Evolutionary conservation across 116 monocot species (phyloP), one percentile per base, ranked within the genome.

Genomic region (Papilionanthe hybrid): DNA sequence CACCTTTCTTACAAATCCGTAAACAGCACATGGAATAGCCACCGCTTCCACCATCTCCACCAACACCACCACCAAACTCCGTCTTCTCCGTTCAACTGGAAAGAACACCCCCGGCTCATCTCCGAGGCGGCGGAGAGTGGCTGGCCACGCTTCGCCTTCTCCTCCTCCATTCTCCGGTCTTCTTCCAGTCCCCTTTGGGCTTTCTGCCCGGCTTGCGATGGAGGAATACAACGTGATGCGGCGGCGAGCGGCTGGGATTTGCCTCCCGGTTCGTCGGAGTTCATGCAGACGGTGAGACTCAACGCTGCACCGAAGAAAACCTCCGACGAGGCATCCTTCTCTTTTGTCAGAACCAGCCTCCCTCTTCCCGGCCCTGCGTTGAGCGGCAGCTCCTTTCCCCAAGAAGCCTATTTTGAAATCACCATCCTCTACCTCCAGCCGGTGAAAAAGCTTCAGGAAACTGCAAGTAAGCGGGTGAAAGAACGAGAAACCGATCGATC

Each of bases 401-500:
- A 88, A 72, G 91, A 97, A 30, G 92, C 92, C 23, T 97, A 97
- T 76, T 94, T 94, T 41, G 97, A 97, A 79, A 87, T 97, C 78
- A 88, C 88, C 42, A 77, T 94, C 72, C 45, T 91, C 27, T 77
- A 86, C 77, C 73, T 93, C 23, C 85, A 88, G 25, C 77, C 81
- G 9, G 55, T 13, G 57, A 79, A 69, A 17, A 41, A 11, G 55
- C 78, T 58, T 18, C 76, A 30, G 32, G 50, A 72, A 12, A 75
- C 75, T 20, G 29, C 76, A 0, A 83, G 80, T 68, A 79, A 80
- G 50, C 81, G 82, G 5, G 49, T 42, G 27, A 83, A 74, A 37
- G 83, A 80, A 28, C 74, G 67, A 44, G 89, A 87, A 29, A 72
- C 72, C n/a, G 87, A 87, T 37, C 80, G 68, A 7, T 28, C 50